phyloP scores from a whole-genome alignment of 2,329 filamentous ascomycete species.

The Paramyrothecium sp. region DNA sequence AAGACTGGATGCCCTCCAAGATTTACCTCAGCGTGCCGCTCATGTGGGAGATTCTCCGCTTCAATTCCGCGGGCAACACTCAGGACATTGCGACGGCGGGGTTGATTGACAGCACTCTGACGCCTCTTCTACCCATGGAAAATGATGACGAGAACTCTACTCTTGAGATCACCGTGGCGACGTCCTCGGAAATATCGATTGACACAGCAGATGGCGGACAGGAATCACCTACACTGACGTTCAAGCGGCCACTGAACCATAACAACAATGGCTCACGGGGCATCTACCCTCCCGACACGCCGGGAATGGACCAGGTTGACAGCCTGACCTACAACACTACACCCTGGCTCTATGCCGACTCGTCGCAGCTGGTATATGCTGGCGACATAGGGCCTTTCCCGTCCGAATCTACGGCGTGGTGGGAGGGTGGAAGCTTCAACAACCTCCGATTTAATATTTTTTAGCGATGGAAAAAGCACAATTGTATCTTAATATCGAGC shows the following conservation, averaged over 20 bases:
- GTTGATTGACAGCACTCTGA: conserved; percentile 41
- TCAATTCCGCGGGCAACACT: conserved; percentile 38
- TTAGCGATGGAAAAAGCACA: conserved; percentile 14
- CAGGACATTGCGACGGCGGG: conserved; percentile 33
- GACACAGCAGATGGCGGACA: conserved; percentile 51
- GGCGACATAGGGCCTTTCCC: conserved; percentile 32
- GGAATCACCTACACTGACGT: conserved; percentile 41
- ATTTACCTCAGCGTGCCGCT: conserved; percentile 51
- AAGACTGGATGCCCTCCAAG: conserved; percentile 51
- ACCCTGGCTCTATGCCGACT: conserved; percentile 41
- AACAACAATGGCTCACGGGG: conserved; percentile 19
- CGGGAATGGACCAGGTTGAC: conserved; percentile 29
- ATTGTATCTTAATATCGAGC: too few relatives aligned
- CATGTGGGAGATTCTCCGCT: conserved; percentile 52
- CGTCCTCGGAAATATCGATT: conserved; percentile 48
- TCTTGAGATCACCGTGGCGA: conserved; percentile 49
- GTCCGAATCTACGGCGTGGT: conserved; percentile 33
- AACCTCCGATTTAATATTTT: conserved; percentile 37
- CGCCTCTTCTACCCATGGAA: conserved; percentile 24
- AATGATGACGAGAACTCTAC: conserved; percentile 33
- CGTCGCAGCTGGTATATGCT: conserved; percentile 35
- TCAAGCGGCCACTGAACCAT: conserved; percentile 23
- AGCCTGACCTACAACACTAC: conserved; percentile 38
- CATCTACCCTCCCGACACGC: conserved; percentile 20
- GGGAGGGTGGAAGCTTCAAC: conserved; percentile 37